Evolutionary conservation across 75 land plant species (phyloP).

Genomic region (Gnetum montanum): DNA sequence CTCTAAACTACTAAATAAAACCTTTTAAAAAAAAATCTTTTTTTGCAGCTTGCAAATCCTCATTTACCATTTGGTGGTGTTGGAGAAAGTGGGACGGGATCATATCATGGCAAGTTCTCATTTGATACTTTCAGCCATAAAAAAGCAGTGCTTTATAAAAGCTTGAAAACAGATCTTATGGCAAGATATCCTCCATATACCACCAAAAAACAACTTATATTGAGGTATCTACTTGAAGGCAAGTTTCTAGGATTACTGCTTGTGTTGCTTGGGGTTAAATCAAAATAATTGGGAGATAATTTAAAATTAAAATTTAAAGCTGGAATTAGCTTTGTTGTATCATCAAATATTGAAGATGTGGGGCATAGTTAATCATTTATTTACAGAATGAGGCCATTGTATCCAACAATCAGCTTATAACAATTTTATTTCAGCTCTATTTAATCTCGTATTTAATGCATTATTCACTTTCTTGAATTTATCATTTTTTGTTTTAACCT

Average conservation of each 20-base stretch:
- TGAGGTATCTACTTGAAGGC: slow-evolving; percentile 43
- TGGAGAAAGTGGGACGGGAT: slow-evolving; percentile 59
- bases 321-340: no score
- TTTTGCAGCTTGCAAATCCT: slow-evolving; percentile 24
- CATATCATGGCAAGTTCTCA: slow-evolving; percentile 55
- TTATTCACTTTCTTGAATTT: no score
- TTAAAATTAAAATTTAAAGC: no score
- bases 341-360: no score
- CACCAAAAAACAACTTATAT: slow-evolving; percentile 36
- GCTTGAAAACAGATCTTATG: slow-evolving; percentile 39
- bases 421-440: no score
- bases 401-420: no score
- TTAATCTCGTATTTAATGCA: no score
- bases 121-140: slow-evolving; percentile 60
- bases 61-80: slow-evolving; percentile 57
- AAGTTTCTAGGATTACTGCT: slow-evolving; percentile 26
- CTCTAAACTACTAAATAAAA: no score
- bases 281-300: no score
- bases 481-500: no score
- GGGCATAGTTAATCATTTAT: no score
- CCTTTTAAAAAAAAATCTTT: neutral
- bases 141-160: slow-evolving; percentile 38
- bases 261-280: slow-evolving; percentile 36
- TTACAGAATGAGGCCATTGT: no score
- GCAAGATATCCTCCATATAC: slow-evolving; percentile 87